Evolutionary conservation across 495 filamentous ascomycete species (phyloP).

Genomic region (Sporormia fimetaria): DNA sequence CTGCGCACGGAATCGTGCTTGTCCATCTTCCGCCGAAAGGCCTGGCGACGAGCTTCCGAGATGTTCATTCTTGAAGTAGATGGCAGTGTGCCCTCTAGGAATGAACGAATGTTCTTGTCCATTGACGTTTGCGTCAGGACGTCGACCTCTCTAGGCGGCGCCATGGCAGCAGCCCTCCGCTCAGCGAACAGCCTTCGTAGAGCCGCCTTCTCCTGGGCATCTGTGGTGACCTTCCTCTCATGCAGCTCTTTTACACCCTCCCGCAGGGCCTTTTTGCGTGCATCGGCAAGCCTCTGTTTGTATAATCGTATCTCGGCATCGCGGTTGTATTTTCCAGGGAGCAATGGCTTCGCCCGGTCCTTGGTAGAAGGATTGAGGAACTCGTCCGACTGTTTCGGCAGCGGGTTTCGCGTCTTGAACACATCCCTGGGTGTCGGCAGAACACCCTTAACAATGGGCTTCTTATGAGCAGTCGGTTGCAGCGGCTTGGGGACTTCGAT

Average conservation of each 20-base stretch:
- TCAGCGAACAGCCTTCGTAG: conserved; percentile 31
- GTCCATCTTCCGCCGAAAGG: conserved; percentile 31
- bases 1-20: conserved; percentile 27
- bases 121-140: conserved; percentile 44
- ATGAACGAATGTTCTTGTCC: conserved; percentile 23
- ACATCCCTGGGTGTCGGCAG: conserved; percentile 59
- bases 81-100: conserved; percentile 31
- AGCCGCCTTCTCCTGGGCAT: conserved; percentile 32
- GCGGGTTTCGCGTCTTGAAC: conserved; percentile 40
- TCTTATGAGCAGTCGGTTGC: conserved; percentile 35
- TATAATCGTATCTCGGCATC: conserved; percentile 44
- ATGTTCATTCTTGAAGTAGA: conserved; percentile 40
- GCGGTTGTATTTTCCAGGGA: conserved; percentile 1
- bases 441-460: conserved; percentile 51
- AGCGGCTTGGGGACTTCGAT: conserved; percentile 56
- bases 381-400: conserved; percentile 42
- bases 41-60: conserved; percentile 36
- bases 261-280: conserved; percentile 50
- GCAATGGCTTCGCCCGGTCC: conserved; percentile 18
- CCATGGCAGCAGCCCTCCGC: conserved; percentile 38
- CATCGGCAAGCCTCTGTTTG: conserved; percentile 50
- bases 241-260: conserved; percentile 51
- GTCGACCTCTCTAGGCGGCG: conserved; percentile 49
- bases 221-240: conserved; percentile 41
- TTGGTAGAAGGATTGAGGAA: conserved; percentile 41